phyloP scores from a whole-genome alignment of 768 basidiomycete genomes.

The Rickenella mellea region DNA sequence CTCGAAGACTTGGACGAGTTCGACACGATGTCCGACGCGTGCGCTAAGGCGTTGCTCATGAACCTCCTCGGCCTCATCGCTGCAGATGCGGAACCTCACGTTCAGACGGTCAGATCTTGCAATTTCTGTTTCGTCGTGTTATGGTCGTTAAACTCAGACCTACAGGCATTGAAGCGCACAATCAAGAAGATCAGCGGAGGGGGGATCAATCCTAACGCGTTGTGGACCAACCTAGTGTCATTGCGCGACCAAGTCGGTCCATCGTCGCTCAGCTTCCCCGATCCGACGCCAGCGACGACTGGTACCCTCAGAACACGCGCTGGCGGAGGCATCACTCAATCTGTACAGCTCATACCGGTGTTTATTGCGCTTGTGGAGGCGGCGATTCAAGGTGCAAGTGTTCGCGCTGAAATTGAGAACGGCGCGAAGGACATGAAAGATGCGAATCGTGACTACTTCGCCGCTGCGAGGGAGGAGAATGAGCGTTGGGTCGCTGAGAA shows the following conservation, averaged over 20 bases:
- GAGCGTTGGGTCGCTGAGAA: constrained; percentile 40
- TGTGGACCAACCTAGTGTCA: constrained; percentile 47
- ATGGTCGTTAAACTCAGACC: neutral
- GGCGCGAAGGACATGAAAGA: constrained; percentile 50
- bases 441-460: constrained; percentile 36
- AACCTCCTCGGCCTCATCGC: constrained; percentile 48
- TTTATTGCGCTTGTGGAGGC: constrained; percentile 48
- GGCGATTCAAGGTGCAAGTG: constrained; percentile 31
- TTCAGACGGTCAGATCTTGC: constrained; percentile 22
- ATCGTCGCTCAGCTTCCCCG: constrained; percentile 33
- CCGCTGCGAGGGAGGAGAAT: constrained; percentile 45
- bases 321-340: constrained; percentile 24
- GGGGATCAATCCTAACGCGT: constrained; percentile 49
- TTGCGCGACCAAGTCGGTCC: constrained; percentile 31
- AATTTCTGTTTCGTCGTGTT: neutral
- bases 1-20: constrained; percentile 55
- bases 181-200: constrained; percentile 42
- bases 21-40: constrained; percentile 33
- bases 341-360: constrained; percentile 62
- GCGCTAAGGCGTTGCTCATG: constrained; percentile 52
- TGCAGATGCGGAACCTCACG: constrained; percentile 26
- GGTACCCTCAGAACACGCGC: constrained; percentile 12
- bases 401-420: constrained; percentile 54
- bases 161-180: constrained; percentile 33
- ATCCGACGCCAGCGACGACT: constrained; percentile 49